Percentiles rank a stretch among this genome's conserved stretches.
Evolutionary conservation across 768 basidiomycete species (phyloP).

Genomic region (Mycena indigotica): DNA sequence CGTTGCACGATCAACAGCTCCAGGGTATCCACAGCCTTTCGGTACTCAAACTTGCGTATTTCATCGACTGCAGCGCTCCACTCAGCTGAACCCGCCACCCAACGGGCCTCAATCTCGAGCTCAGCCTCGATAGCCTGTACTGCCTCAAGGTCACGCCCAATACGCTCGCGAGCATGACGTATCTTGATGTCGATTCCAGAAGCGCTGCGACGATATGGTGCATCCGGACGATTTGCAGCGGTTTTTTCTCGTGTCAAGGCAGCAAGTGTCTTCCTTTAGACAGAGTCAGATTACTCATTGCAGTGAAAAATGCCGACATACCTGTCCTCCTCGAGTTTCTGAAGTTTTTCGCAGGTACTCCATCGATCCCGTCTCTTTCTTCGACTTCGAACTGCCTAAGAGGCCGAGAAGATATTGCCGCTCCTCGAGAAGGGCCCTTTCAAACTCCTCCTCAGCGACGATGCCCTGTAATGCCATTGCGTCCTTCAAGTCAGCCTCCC

Average conservation of each 20-base stretch:
- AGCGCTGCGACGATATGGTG: background rate
- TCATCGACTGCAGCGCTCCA: slow-evolving; percentile 14
- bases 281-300: too few species aligned
- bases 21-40: slow-evolving; percentile 11
- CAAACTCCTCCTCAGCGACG: background rate
- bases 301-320: too few species aligned
- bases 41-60: slow-evolving; percentile 10
- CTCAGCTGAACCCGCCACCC: slow-evolving; percentile 13
- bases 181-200: slow-evolving; percentile 1
- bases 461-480: slow-evolving; percentile 1
- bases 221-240: background rate
- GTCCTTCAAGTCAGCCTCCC: background rate
- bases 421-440: background rate
- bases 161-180: slow-evolving; percentile 17
- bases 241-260: background rate
- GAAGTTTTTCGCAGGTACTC: slow-evolving; percentile 8
- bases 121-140: slow-evolving; percentile 14
- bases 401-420: background rate
- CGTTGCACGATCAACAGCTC: slow-evolving; percentile 18
- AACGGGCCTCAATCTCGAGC: slow-evolving; percentile 13
- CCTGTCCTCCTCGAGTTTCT: background rate
- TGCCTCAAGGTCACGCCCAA: slow-evolving; percentile 6
- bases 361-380: slow-evolving; percentile 6
- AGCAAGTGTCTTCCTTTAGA: background rate
- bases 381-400: background rate